A percentile compares a stretch with the other conserved stretches of the same genome.
These are phyloP conservation scores for Rhizopogon sp. DNA, from an alignment of 768 basidiomycete species.

Conservation along the genomic window DNA sequence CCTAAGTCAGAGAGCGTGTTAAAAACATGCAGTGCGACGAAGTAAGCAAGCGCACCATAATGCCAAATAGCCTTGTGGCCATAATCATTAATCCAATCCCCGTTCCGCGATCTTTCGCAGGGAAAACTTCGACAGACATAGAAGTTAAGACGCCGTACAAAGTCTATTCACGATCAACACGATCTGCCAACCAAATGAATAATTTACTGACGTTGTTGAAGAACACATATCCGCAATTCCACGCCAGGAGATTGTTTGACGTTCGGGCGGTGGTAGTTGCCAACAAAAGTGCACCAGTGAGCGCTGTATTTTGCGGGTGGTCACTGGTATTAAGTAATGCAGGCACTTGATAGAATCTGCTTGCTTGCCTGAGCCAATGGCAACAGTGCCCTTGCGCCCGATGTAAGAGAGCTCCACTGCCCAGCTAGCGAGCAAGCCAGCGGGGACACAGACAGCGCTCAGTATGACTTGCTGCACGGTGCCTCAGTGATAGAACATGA, in stretches of 20 bases:
- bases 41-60: slow-evolving; percentile 44
- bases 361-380: slow-evolving; percentile 55
- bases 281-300: slow-evolving; percentile 74
- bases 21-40: neutral
- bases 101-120: slow-evolving; percentile 68
- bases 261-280: slow-evolving; percentile 67
- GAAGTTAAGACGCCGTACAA: slow-evolving; percentile 78
- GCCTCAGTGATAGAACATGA: neutral
- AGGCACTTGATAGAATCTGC: slow-evolving; percentile 8
- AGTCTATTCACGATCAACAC: slow-evolving; percentile 30
- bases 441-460: slow-evolving; percentile 62
- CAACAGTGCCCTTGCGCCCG: slow-evolving; percentile 64
- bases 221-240: slow-evolving; percentile 78
- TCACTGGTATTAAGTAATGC: slow-evolving; percentile 36
- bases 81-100: slow-evolving; percentile 62
- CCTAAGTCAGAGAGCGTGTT: slow-evolving; percentile 30
- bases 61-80: slow-evolving; percentile 59
- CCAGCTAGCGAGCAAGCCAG: slow-evolving; percentile 67
- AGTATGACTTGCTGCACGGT: slow-evolving; percentile 59
- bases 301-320: slow-evolving; percentile 44
- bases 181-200: no score
- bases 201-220: slow-evolving; percentile 44
- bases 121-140: slow-evolving; percentile 64
- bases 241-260: slow-evolving; percentile 64
- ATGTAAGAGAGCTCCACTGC: slow-evolving; percentile 60